Percentiles rank a stretch among this genome's conserved stretches.
Evolutionary conservation across 2,329 filamentous ascomycete species (phyloP).

Genomic region (Aspergillus brunneoviolaceus): DNA sequence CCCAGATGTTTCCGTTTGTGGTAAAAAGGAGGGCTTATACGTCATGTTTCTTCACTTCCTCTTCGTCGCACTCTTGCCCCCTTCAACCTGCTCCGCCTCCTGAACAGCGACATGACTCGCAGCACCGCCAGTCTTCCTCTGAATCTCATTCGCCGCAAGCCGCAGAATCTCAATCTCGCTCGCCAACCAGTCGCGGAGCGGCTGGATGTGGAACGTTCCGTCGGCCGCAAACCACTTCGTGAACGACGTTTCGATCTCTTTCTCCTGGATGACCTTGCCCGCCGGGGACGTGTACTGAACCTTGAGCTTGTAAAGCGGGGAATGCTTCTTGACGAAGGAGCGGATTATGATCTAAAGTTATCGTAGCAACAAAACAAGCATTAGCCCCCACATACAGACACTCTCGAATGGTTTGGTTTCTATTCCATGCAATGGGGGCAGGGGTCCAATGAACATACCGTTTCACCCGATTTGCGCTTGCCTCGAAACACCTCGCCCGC

Average conservation of each 20-base stretch:
- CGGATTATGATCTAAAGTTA: conserved; percentile 65
- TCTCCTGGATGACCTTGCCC: conserved; percentile 43
- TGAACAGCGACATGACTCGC: conserved; percentile 21
- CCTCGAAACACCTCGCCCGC: conserved; percentile 80
- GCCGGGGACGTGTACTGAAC: conserved; percentile 51
- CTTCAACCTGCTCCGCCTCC: conserved; percentile 9
- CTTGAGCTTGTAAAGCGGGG: conserved; percentile 75
- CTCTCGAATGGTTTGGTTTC: no score
- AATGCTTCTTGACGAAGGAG: conserved; percentile 73
- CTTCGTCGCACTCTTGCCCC: conserved; percentile 14
- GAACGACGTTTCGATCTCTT: conserved; percentile 57
- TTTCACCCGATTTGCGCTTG: conserved; percentile 65
- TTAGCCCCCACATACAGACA: neutral
- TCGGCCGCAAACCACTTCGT: conserved; percentile 61
- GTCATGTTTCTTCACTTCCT: conserved; percentile 13
- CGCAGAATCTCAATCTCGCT: conserved; percentile 57
- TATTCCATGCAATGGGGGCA: neutral
- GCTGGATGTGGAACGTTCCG: conserved; percentile 59
- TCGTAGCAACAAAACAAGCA: neutral
- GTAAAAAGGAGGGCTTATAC: no score
- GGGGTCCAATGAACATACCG: conserved; percentile 38
- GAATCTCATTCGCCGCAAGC: conserved; percentile 45
- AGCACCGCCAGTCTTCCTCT: conserved; percentile 31
- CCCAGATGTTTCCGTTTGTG: no score
- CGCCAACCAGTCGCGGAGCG: conserved; percentile 62